Evolutionary conservation across 441 rosid species (phyloP), one percentile per base, ranked within the genome.

Genomic region (Viola pubescens): DNA sequence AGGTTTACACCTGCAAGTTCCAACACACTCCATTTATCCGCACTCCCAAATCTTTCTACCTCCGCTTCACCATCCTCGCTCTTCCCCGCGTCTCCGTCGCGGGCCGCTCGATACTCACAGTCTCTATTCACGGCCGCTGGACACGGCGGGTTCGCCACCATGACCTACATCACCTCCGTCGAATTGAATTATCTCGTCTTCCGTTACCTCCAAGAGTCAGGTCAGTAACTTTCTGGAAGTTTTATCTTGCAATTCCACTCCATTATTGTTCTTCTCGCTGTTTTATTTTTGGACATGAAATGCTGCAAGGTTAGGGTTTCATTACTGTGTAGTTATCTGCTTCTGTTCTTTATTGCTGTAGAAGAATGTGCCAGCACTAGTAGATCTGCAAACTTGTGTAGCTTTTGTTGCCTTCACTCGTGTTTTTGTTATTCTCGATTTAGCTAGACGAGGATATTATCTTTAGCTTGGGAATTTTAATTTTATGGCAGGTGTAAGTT

Each of bases 151-250:
- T 48, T 43, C 40, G 63, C 39, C n/a, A 69, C 64, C 13, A 90
- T 88, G 99, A 61, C 88, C 34, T 56, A 94, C 19, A 77, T 94
- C 48, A 88, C 91, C 56, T 88, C 97, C 61, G 80, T 77, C 48
- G 96, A 89, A 57, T 62, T 94, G 80, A 94, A 94, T 77, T 88
- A 75, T 75, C 90, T 94, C 58, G 82, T 90, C 61, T 94, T 90
- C 73, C 96, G 97, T 9, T 94, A 90, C 71, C 92, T 94, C 77
- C 96, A 85, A 60, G 99, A 94, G 64, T 94, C 99, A 60, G 97
- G 99, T 86, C 8, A 37, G 70, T 39, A 9, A 3, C 49, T 14
- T 55, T 13, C 19, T 26, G 34, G 34, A 26, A 26, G 34, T 26
- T 26, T 26, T 13, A 0, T 19, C 10, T 61, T 42, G 34, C n/a